These are phyloP conservation scores for Lactifluus volemus DNA, from an alignment of 768 basidiomycete genomes.

Conservation along the genomic window DNA sequence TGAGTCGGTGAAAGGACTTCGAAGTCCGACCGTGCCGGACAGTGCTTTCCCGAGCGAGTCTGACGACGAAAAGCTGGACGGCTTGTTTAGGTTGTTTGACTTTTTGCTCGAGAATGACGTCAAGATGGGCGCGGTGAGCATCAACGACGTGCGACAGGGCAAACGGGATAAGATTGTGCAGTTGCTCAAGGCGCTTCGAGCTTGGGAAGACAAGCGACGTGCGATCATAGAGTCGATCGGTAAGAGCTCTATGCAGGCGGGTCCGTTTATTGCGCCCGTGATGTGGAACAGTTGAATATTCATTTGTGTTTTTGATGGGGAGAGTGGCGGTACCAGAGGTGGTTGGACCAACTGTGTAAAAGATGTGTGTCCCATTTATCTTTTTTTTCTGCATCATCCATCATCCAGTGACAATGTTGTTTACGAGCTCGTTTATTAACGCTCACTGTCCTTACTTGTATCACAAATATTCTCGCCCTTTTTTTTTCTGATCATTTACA, in stretches of 20 bases:
- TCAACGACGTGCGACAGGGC: slow-evolving; percentile 84
- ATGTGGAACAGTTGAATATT: not conserved
- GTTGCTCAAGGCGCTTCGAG: slow-evolving; percentile 64
- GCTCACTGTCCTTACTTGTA: not conserved
- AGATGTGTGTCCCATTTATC: not conserved
- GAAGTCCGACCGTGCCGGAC: slow-evolving; percentile 66
- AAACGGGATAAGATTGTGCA: slow-evolving; percentile 76
- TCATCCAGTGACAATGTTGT: not conserved
- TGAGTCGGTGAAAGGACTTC: slow-evolving; percentile 64
- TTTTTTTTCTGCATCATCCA: not conserved
- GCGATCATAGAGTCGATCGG: slow-evolving; percentile 48
- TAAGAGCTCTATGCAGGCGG: slow-evolving; percentile 21
- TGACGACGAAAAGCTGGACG: slow-evolving; percentile 75
- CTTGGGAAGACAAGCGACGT: slow-evolving; percentile 71
- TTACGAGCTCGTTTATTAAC: not conserved
- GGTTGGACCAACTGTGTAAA: too few species aligned
- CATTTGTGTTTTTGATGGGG: too few species aligned
- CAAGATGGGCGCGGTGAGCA: slow-evolving; percentile 85
- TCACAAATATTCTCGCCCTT: not conserved
- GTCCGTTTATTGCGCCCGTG: slow-evolving; percentile 24
- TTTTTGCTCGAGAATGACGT: slow-evolving; percentile 88
- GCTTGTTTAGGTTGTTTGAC: slow-evolving; percentile 84
- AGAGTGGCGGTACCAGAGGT: too few species aligned
- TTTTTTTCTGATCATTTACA: not conserved
- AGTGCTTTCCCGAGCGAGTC: slow-evolving; percentile 63